phyloP scores from a whole-genome alignment of 2,329 filamentous ascomycete genomes.

The Xylaria sp. region DNA sequence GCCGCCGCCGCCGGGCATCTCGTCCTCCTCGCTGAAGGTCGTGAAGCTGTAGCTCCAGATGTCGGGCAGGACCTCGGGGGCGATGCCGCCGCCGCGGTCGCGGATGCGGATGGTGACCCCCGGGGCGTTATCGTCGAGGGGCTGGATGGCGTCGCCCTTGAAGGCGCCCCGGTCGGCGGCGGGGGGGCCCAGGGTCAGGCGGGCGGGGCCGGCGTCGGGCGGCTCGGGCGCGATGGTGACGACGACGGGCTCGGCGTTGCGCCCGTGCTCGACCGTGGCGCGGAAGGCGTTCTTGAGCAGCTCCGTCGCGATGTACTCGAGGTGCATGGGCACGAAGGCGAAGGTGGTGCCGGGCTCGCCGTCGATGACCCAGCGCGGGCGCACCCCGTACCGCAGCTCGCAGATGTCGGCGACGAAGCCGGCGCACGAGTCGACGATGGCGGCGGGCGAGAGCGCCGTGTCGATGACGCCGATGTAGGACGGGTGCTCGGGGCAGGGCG shows the following conservation, averaged over 20 bases:
- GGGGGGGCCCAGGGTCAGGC: slow-evolving; percentile 41
- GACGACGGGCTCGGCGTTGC: slow-evolving; percentile 79
- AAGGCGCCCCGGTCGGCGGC: slow-evolving; percentile 45
- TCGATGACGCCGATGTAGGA: slow-evolving; percentile 96
- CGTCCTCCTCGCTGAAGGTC: slow-evolving; percentile 76
- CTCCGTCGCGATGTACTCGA: slow-evolving; percentile 97
- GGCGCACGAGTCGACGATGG: slow-evolving; percentile 81
- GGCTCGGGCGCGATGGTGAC: slow-evolving; percentile 84
- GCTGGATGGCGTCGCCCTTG: slow-evolving; percentile 53
- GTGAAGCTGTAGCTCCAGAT: slow-evolving; percentile 99
- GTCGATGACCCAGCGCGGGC: slow-evolving; percentile 78
- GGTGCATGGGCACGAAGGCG: slow-evolving; percentile 90
- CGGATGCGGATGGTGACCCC: slow-evolving; percentile 95
- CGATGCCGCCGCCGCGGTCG: slow-evolving; percentile 92
- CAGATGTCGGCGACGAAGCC: slow-evolving; percentile 94
- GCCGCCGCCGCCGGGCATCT: slow-evolving; percentile 50
- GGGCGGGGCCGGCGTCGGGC: slow-evolving; percentile 35
- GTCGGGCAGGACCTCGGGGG: slow-evolving; percentile 77
- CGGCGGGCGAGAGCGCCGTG: slow-evolving; percentile 79
- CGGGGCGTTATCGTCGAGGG: slow-evolving; percentile 67
- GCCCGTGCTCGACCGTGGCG: slow-evolving; percentile 84
- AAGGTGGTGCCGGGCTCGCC: slow-evolving; percentile 88
- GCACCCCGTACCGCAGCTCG: slow-evolving; percentile 90
- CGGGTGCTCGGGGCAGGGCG: slow-evolving; percentile 53
- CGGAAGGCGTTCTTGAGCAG: slow-evolving; percentile 96